Base-by-base conservation (phyloP, 345 rosid species). In the Garcia nutans region DNA sequence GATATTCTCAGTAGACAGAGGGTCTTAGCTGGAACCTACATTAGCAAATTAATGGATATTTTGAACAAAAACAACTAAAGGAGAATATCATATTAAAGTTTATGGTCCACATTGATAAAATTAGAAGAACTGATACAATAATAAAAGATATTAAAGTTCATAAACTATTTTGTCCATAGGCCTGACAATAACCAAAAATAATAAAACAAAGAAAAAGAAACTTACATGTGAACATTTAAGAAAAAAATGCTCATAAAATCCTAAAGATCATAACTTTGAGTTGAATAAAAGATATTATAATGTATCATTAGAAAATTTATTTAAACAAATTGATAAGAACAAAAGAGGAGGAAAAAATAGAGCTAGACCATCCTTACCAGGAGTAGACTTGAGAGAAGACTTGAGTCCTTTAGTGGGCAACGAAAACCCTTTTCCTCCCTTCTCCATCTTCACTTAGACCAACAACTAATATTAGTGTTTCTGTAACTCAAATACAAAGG, bases 401-500 rank as follows among this genome's bases (percentile, higher is more conserved):
- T 84, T 86, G 61, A 69, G 72, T 11, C 58, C 71, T 57, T 76
- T 85, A 59, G 73, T 31, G 65, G 92, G 88, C 16, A 86, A 58
- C n/a, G 90, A 84, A 44, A 81, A 80, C 65, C 87, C 89, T 83
- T 83, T 88, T 33, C 98, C 97, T 80, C 94, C 94, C 78, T 92
- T 94, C 75, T 89, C 98, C 84, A 77, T 70, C 11, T 64, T 42
- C n/a, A 19, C 44, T 47, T 45, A 9, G 13, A 47, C 50, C 5
- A 37, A 47, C 37, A 20, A 11, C 1, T 15, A 68, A 68, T 1
- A 24, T 23, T 19, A 17, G 23, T 33, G 68, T 1, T 42, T 5
- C 69, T 65, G 52, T 50, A 42, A 65, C 69, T 65, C 69, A 65
- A 65, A 20, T 13, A 5, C 47, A 8, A 64, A 33, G 11, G 3